phyloP scores from a whole-genome alignment of 345 rosid genomes.

The Cardamine resedifolia region DNA sequence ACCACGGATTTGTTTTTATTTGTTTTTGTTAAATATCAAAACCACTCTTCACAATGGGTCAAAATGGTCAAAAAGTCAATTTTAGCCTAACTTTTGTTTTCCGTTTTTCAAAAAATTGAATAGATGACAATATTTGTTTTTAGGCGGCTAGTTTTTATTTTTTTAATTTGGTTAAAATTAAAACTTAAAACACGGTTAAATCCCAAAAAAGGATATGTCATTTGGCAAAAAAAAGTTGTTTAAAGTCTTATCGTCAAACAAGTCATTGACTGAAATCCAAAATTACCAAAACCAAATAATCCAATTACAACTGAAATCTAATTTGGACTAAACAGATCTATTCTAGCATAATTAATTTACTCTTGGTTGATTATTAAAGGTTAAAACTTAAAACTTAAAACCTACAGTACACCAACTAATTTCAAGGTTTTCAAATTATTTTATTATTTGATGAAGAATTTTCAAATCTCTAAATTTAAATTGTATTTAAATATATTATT shows the following conservation, averaged over 20 bases:
- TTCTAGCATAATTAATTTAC: background rate
- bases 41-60: background rate
- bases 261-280: background rate
- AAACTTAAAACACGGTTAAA: background rate
- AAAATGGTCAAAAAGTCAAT: background rate
- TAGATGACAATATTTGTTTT: background rate
- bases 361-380: background rate
- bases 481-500: background rate
- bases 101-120: background rate
- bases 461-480: background rate
- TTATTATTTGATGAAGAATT: background rate
- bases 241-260: background rate
- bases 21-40: background rate
- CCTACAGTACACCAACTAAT: background rate
- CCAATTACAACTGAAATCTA: background rate
- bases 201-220: slow-evolving; percentile 7
- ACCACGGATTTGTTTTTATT: background rate
- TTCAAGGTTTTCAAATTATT: background rate
- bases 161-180: background rate
- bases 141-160: background rate
- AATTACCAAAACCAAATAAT: background rate
- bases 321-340: background rate
- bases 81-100: background rate
- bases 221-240: background rate
- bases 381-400: background rate